Base-by-base conservation (phyloP, 768 basidiomycete species). In the Kwoniella mangroviensis region DNA sequence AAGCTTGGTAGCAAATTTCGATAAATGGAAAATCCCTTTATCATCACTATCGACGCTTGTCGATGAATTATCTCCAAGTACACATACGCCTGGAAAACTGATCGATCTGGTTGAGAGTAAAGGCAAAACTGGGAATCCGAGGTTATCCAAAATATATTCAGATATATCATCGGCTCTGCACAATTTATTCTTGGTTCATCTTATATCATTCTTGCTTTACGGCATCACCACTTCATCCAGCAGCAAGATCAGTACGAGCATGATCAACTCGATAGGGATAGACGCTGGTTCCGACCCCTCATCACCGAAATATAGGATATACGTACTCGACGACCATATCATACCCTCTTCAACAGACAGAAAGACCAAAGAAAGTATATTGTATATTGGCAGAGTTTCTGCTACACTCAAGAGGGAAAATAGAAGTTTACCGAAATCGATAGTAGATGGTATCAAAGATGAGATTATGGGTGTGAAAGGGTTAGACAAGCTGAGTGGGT, bases 1-100 rank as follows among this genome's bases (percentile, higher is more conserved):
- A 0, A 90, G 90, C 6, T 84, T 97, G 69, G 88, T 91, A 63
- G 92, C 94, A 12, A 88, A 87, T 19, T 94, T 96, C 81, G 88
- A 91, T 7, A 88, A 88, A 82, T 97, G 94, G 94, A 92, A 93
- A 74, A 90, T 91, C 9, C 93, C 93, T 15, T 85, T 97, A 58
- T 88, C 89, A 43, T 88, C 91, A 4, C 86, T 97, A 34, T 86
- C 87, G 58, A 84, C 87, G 9, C 83, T 95, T 55, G 84, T 92
- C 65, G 86, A 89, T 41, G 59, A 62, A 4, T 13, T 69, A 21
- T 63, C 63, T 13, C 19, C 21, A 19, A 10, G 51, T 49, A 17
- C 45, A 49, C 15, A 19, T 49, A 49, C 34, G 63, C 90, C 93
- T 3, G 93, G 94, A 0, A 88, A 88, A 2, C 84, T 95, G 34